Base-by-base conservation (phyloP, 768 basidiomycete species). In the Termitomyces sp. region DNA sequence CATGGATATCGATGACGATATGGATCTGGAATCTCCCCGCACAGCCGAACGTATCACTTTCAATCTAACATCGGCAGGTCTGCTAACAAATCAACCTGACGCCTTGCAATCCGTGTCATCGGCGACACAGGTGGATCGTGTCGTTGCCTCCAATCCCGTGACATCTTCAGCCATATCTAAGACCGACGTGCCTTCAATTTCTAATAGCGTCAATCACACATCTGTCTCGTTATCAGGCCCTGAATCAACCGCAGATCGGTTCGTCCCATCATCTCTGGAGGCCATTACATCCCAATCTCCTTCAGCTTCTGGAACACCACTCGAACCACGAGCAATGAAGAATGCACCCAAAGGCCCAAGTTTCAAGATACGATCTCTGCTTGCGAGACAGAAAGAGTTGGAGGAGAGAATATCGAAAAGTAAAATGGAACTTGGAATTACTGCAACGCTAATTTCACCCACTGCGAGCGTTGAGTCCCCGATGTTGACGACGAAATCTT, bases 341-440 rank as follows among this genome's bases (percentile, higher is more conserved):
- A 74, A 68, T 49, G 64, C 69, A 13, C 73, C 76, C 2, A 73
- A 68, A 46, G 70, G 67, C 16, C 74, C 76, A n/a, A 75, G 68
- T 53, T 73, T 65, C 54, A 66, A 68, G 24, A 77, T 76, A 59
- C 71, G 72, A 13, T 70, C 73, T 18, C 68, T 78, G 16, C 42
- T 75, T 30, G 76, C 73, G 8, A 68, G 74, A 58, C 75, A 77
- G 53, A 78, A 73, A 67, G 78, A 79, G 36, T 64, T 80, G 30
- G 77, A 80, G 61, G 75, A 77, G 56, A 68, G 70, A 56, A 77
- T 79, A 43, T 66, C 73, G 3, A 65, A 65, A 57, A 72, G 69
- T 46, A 75, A 73, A 62, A 33, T 66, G 59, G 77, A 78, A 64
- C 65, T 76, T 28, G 71, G 56, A 36, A 46, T 63, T 18, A 10